Conservation (phyloP, 768 basidiomycete genomes). For the Tephrocybe sp. region DNA sequence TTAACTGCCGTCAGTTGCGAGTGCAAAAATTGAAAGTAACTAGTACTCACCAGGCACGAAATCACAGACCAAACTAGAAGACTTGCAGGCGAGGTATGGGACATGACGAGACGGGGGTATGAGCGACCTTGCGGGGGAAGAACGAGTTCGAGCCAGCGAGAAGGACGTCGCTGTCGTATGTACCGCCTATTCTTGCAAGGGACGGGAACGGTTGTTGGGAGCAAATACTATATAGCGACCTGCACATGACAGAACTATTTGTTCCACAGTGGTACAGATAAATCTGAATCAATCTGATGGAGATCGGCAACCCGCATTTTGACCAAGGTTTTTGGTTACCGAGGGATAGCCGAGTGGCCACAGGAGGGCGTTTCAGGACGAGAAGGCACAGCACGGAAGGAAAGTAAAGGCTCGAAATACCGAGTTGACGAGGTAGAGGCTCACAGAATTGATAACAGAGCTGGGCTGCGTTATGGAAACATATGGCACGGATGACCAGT, state of each 20-base stretch:
- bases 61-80: conserved; percentile 66
- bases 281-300: conserved; percentile 9
- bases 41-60: conserved; percentile 44
- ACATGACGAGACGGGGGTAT: conserved; percentile 39
- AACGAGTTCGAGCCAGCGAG: conserved; percentile 25
- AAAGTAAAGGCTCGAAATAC: neutral
- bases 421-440: neutral
- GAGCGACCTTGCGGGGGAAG: conserved; percentile 15
- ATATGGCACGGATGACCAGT: too few relatives aligned
- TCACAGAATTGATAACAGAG: neutral
- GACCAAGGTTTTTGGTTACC: neutral
- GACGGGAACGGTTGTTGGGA: neutral
- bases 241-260: conserved; percentile 17
- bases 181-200: conserved; percentile 5
- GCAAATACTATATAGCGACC: conserved; percentile 10
- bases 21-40: neutral
- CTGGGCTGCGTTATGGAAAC: too few relatives aligned
- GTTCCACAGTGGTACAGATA: conserved; percentile 3
- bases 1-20: neutral
- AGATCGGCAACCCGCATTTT: conserved; percentile 12
- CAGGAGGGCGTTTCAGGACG: neutral
- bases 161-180: conserved; percentile 7
- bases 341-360: neutral
- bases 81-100: conserved; percentile 60
- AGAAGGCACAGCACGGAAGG: neutral